phyloP scores from a whole-genome alignment of 345 rosid species.

The Bretschneidera sinensis region DNA sequence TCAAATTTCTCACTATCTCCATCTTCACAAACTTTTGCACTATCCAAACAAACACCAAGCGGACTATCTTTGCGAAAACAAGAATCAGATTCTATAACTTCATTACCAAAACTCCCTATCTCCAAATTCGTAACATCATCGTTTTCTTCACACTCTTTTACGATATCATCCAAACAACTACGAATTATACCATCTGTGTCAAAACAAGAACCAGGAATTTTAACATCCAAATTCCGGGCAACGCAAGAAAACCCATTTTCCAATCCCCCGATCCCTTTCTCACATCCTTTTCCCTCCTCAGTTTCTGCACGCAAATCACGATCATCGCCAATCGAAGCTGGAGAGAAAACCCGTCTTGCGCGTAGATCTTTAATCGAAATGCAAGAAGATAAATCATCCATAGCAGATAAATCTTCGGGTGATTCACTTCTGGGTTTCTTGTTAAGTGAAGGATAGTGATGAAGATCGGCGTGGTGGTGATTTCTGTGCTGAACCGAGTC shows the following conservation, averaged over 20 bases:
- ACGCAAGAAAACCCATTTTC: background rate
- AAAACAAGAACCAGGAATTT: slow-evolving; percentile 2
- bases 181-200: background rate
- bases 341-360: slow-evolving; percentile 54
- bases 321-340: slow-evolving; percentile 15
- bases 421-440: slow-evolving; percentile 10
- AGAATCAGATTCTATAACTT: too few species aligned
- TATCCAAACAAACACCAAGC: background rate
- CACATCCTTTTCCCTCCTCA: background rate
- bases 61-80: too few species aligned
- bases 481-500: slow-evolving; percentile 12
- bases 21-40: background rate
- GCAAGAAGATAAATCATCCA: slow-evolving; percentile 16
- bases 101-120: background rate
- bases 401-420: background rate
- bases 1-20: background rate
- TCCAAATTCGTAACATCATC: background rate
- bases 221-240: slow-evolving; percentile 2
- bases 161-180: background rate
- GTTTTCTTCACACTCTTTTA: background rate
- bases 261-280: slow-evolving; percentile 4
- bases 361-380: slow-evolving; percentile 52
- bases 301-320: background rate
- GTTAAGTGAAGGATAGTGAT: background rate
- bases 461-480: background rate